A percentile compares a stretch with the other conserved stretches of the same genome.
Conservation (phyloP, 2,329 filamentous ascomycete species). For the Nemania serpens region DNA sequence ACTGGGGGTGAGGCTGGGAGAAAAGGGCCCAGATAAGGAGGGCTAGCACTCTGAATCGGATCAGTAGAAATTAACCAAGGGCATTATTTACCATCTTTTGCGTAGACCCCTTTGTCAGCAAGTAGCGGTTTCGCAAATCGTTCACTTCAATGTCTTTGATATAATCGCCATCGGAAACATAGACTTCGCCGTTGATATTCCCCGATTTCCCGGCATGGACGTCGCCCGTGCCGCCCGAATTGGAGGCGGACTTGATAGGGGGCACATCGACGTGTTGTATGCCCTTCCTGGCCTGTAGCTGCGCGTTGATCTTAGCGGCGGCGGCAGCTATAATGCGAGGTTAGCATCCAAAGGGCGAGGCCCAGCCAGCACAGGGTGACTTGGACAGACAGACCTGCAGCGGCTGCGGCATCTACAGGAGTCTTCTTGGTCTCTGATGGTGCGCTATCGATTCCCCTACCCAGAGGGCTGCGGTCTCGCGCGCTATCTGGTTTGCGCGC, state of each 20-base stretch:
- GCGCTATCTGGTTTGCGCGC: conserved; percentile 67
- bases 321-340: conserved; percentile 68
- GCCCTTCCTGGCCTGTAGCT: conserved; percentile 83
- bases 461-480: conserved; percentile 81
- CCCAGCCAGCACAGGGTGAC: background rate
- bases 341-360: conserved; percentile 32
- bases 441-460: conserved; percentile 47
- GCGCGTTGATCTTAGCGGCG: conserved; percentile 84
- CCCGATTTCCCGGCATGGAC: conserved; percentile 44
- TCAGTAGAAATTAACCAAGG: conserved; percentile 70
- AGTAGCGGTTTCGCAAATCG: conserved; percentile 93
- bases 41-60: conserved; percentile 52
- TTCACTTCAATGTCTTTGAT: conserved; percentile 99
- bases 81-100: conserved; percentile 99
- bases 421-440: conserved; percentile 52
- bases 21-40: conserved; percentile 41
- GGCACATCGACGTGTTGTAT: conserved; percentile 90
- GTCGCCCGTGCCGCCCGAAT: conserved; percentile 46
- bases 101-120: conserved; percentile 93
- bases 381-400: conserved; percentile 65
- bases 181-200: conserved; percentile 83
- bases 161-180: conserved; percentile 94
- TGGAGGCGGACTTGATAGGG: conserved; percentile 68
- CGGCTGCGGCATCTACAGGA: conserved; percentile 71
- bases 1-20: conserved; percentile 44